Evolutionary conservation across 1,284 basidiomycete species (phyloP), one percentile per base, ranked within the genome.

Genomic region (Pyrrhoderma noxium): DNA sequence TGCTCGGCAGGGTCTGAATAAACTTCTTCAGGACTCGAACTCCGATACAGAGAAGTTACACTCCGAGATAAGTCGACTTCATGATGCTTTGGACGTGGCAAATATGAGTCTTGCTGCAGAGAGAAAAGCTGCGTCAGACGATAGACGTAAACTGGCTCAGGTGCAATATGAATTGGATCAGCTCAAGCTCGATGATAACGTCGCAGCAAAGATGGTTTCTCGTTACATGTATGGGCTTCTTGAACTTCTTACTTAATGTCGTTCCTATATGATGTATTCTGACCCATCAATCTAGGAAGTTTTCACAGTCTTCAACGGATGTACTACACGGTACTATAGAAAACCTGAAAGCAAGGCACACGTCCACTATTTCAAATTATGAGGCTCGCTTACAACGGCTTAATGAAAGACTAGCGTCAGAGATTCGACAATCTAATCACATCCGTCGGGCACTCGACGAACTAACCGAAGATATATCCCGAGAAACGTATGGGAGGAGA

Each of bases 201-300:
- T 82, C 1, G 89, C 90, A 1, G 82, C 85, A 9, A 87, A 83
- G 61, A 89, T 93, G 74, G 89, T 93, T 25, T 83, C 89, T 49
- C 77, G 89, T 44, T 93, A 93, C 65, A 93, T 93, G 90, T 89
- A 60, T 51, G 77, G 68, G 37, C 2, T 45, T 23, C n/a, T 40
- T 38, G 18, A 4, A 51, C 19, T n/a, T n/a, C 44, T 37, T 16
- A 41, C 16, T 43, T 36, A 31, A 7, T 40, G 38, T 40, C 35
- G 16, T 60, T 42, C n/a, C 42, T 46, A 27, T 49, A 44, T 52
- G n/a, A 36, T 51, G 39, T 46, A n/a, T 42, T 34, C 37, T 19
- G 47, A 44, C n/a, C 19, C 23, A 49, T 8, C 35, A 22, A 4
- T n/a, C n/a, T 56, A 89, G 87, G 87, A 87, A 84, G 59, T 93